These are phyloP conservation scores for Dendrobium chrysotoxum DNA, from an alignment of 106 monocot species.

Conservation along the genomic window DNA sequence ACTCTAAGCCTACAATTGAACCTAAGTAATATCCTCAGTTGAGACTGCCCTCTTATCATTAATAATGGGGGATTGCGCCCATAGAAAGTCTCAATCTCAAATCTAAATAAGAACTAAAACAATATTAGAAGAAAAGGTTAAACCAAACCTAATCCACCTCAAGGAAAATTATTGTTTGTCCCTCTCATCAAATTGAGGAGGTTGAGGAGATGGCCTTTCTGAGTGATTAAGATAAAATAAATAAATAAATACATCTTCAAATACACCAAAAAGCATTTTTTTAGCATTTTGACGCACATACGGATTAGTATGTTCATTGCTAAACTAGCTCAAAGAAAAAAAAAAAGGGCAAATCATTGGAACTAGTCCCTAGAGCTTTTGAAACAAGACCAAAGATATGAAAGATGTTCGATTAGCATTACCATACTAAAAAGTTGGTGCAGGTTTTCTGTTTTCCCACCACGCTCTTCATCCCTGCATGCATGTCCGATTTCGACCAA, in stretches of 20 bases:
- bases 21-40: no score
- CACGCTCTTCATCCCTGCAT: constrained; percentile 68
- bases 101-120: no score
- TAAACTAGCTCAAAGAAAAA: background rate
- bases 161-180: no score
- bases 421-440: constrained; percentile 78
- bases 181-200: no score
- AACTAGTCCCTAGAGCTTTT: background rate
- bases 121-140: no score
- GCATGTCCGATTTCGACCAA: constrained; percentile 92
- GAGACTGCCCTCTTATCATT: no score
- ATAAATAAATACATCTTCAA: background rate
- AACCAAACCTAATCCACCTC: no score
- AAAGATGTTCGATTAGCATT: constrained; percentile 6
- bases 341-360: background rate
- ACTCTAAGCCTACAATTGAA: no score
- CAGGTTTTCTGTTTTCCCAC: constrained; percentile 55
- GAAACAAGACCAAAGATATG: background rate
- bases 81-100: no score
- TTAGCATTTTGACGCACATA: background rate
- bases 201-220: background rate
- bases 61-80: no score
- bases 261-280: background rate
- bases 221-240: background rate
- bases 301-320: background rate